Evolutionary conservation across 1,139 yeast genomes (phyloP).

Genomic region (Pichiaceae sp.): DNA sequence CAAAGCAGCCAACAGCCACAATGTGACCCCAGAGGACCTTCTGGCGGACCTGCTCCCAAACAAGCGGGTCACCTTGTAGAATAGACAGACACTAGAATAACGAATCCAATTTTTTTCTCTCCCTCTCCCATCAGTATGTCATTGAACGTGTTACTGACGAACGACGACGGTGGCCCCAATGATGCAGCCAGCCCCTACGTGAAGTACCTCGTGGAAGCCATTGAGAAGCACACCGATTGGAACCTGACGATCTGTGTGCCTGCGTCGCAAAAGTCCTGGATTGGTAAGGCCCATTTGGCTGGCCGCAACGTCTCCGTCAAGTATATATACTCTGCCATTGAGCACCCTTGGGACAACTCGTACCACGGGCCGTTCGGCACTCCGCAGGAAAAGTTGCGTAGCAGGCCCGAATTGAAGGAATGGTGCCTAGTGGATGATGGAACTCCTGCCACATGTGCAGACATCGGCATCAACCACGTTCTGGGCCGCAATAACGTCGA

Average conservation of each 20-base stretch:
- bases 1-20: slow-evolving; percentile 39
- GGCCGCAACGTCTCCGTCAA: slow-evolving; percentile 66
- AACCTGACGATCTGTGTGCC: slow-evolving; percentile 80
- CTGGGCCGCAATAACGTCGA: slow-evolving; percentile 54
- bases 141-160: slow-evolving; percentile 40
- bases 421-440: slow-evolving; percentile 78
- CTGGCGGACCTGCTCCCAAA: slow-evolving; percentile 76
- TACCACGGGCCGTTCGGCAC: slow-evolving; percentile 62
- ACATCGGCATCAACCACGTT: slow-evolving; percentile 76
- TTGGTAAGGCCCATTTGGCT: slow-evolving; percentile 94
- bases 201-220: slow-evolving; percentile 69
- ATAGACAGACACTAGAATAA: too few species aligned
- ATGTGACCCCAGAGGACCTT: slow-evolving; percentile 47
- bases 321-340: slow-evolving; percentile 51
- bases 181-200: slow-evolving; percentile 79
- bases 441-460: slow-evolving; percentile 94
- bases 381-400: slow-evolving; percentile 28
- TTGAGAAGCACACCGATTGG: slow-evolving; percentile 67
- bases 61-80: slow-evolving; percentile 57
- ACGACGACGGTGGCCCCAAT: slow-evolving; percentile 94
- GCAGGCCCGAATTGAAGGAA: slow-evolving; percentile 38
- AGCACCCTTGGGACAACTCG: slow-evolving; percentile 33
- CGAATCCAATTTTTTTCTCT: not conserved
- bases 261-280: slow-evolving; percentile 81
- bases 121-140: not conserved